Base-by-base conservation (phyloP, 2,329 filamentous ascomycete genomes). In the Penicillium rolfsii region DNA sequence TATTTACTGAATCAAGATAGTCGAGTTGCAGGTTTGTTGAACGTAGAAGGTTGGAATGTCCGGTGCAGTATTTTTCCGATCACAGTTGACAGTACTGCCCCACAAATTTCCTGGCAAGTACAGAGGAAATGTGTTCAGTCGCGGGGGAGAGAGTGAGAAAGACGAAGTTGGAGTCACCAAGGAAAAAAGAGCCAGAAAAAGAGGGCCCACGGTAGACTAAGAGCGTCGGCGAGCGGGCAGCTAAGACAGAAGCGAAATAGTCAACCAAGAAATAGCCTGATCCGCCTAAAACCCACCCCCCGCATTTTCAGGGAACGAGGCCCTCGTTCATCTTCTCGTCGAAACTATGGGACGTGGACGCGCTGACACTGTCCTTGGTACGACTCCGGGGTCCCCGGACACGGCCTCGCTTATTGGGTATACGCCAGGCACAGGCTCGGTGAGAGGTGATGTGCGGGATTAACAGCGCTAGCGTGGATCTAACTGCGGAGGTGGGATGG, bases 281-380 rank as follows among this genome's bases (percentile, higher is more conserved):
- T 66, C 60, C 55, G 59, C 50, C 52, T 68, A 59, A 61, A 60
- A 16, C 5, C 35, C 35, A 14, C 43, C 60, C 66, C 66, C 67
- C 67, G 67, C 67, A 68, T 67, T 67, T 63, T 35, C 11, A 55
- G 33, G 56, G 59, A 58, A 38, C 8, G 33, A 24, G 9, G 11
- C 52, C 28, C 24, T 35, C 3, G 38, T 30, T 45, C 24, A 8
- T 45, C 40, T 35, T 41, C 30, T 53, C 12, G 22, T 45, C 30
- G 16, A 19, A 4, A 28, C 38, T 53, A 43, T 36, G 35, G 35
- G 35, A 36, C 35, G 14, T 49, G 24, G 5, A 26, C 52, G 35
- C 52, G 33, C 52, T 45, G 50, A 53, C 50, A 22, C 40, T 43
- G 19, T 9, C 19, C 38, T 41, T 19, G 2, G 7, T 19, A 41